Evolutionary conservation across 768 basidiomycete species (phyloP), one percentile per base, ranked within the genome.

Genomic region (Cubamyces sp.): DNA sequence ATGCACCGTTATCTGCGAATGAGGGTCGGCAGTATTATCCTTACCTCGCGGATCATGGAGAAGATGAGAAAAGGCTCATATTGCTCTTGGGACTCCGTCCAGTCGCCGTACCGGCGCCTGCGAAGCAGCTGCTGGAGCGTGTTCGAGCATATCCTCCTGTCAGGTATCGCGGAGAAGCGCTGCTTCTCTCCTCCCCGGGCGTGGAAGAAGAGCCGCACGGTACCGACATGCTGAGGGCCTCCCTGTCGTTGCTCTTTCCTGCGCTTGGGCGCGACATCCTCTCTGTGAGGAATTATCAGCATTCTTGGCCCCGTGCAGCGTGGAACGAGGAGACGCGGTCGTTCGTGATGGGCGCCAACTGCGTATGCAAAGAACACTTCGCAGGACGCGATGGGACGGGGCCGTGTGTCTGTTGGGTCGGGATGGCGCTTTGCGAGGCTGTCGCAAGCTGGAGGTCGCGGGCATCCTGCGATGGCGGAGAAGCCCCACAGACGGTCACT

Each of bases 361-460:
- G 15, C 5, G 19, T 34, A 3, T 61, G 60, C 40, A 18, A 15
- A 39, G 53, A 51, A 18, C 53, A 56, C 30, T 34, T 6, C 11
- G n/a, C 3, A n/a, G 25, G 25, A 5, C 23, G 21, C 18, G 46
- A 54, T 18, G 43, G 30, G 16, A 34, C 11, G 6, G 55, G 16
- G 14, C 39, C 43, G 18, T 63, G 61, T 34, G 9, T 63, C 5
- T 63, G 61, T 39, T 63, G 61, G 56, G 34, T 53, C 9, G 57
- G 57, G 2, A 5, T 39, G 12, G 39, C 42, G 9, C 40, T 57
- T 6, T 14, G 19, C 23, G 57, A 49, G 21, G 57, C 57, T 8
- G 47, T 57, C 7, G 39, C 57, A n/a, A 50, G 26, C 43, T 57
- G 55, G 55, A 57, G 34, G 16, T 26, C 26, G 21, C 47, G 40